Evolutionary conservation across 2,329 filamentous ascomycete genomes (phyloP).

Genomic region (Paramyrothecium roridum): DNA sequence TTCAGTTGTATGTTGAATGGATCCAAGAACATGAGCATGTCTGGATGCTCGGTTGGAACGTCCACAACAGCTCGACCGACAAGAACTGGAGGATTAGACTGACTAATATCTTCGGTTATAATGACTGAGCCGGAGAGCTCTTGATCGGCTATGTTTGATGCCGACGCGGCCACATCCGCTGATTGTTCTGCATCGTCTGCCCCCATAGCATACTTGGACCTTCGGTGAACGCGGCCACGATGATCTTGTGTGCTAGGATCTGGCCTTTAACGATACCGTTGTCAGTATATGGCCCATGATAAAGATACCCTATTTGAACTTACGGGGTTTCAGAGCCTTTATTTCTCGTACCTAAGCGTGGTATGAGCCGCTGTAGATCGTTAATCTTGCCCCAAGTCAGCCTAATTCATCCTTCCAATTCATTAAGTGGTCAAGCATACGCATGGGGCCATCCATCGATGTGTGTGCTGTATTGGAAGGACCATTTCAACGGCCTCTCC

Average conservation of each 20-base stretch:
- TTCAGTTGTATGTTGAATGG: conserved; percentile 3
- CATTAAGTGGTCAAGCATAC: conserved; percentile 3
- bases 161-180: neutral
- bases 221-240: conserved; percentile 10
- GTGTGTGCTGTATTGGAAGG: neutral
- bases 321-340: conserved; percentile 3
- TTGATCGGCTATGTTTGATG: neutral
- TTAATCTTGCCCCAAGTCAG: conserved; percentile 6
- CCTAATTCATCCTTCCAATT: fast-evolving
- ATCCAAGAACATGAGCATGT: conserved; percentile 1
- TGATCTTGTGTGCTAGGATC: neutral
- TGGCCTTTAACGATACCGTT: no score
- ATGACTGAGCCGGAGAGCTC: neutral
- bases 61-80: neutral
- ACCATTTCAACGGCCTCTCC: conserved; percentile 6
- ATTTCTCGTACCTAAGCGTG: conserved; percentile 2
- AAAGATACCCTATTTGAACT: neutral
- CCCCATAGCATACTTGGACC: conserved; percentile 13
- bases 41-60: neutral
- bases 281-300: no score
- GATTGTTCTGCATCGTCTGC: conserved; percentile 11
- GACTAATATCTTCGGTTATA: neutral
- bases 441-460: conserved; percentile 8
- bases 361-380: conserved; percentile 10
- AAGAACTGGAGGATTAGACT: neutral